phyloP scores from a whole-genome alignment of 2,329 filamentous ascomycete genomes.

The Trichoderma pleuroti region DNA sequence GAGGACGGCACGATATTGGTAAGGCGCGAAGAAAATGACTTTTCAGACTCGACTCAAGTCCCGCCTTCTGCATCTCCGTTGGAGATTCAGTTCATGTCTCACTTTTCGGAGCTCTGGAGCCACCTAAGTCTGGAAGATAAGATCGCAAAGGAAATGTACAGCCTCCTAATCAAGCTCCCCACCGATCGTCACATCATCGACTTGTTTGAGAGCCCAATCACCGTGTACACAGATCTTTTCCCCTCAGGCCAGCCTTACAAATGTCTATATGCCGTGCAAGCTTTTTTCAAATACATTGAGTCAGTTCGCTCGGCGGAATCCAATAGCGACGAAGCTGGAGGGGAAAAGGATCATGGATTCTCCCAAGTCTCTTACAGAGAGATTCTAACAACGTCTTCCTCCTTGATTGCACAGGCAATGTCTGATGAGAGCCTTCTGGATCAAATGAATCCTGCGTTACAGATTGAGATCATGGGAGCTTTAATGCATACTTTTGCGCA shows the following conservation, averaged over 20 bases:
- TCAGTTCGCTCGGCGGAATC: conserved; percentile 33
- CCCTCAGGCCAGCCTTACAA: conserved; percentile 67
- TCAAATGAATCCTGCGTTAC: conserved; percentile 26
- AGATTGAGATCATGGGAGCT: conserved; percentile 28
- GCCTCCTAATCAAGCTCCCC: conserved; percentile 68
- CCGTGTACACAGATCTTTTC: conserved; percentile 61
- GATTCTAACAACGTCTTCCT: conserved; percentile 42
- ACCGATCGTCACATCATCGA: conserved; percentile 60
- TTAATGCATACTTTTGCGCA: conserved; percentile 30
- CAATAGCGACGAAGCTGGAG: neutral
- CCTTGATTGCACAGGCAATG: conserved; percentile 58
- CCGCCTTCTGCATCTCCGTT: conserved; percentile 57
- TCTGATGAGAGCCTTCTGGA: conserved; percentile 53
- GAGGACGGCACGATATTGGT: conserved; percentile 64
- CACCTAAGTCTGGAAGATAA: conserved; percentile 71
- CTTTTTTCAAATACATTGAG: conserved; percentile 60
- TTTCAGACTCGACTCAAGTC: conserved; percentile 41
- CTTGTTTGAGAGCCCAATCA: conserved; percentile 52
- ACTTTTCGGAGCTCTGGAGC: conserved; percentile 80
- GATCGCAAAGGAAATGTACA: conserved; percentile 67
- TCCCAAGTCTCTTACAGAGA: conserved; percentile 13
- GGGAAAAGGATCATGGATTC: neutral
- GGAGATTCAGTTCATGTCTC: conserved; percentile 73
- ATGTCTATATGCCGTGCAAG: conserved; percentile 68
- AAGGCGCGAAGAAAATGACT: conserved; percentile 52